Base-by-base conservation (phyloP, 2,329 filamentous ascomycete species). In the Paraconiothyrium sp. region DNA sequence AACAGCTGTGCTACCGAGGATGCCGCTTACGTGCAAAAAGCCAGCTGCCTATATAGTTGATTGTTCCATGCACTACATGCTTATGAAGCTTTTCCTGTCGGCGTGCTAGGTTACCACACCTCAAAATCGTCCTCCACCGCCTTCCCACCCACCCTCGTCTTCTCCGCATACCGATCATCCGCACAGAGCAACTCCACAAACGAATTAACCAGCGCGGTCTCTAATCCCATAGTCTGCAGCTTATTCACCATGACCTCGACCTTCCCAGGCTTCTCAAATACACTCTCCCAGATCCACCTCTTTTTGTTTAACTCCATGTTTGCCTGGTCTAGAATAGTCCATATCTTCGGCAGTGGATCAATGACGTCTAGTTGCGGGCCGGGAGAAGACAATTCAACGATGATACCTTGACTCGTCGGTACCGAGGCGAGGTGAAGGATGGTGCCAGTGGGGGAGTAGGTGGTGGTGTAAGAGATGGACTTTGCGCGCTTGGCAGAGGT, bases 281-380 rank as follows among this genome's bases (percentile, higher is more conserved):
- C 54, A 20, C 30, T 47, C 10, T 56, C 43, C 54, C 54, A 78
- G 13, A 76, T 68, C 47, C 71, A 69, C 64, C 74, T 69, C 59
- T 79, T 79, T 35, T 61, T 60, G 58, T 78, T 73, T 61, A 75
- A 66, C 22, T 66, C 65, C 44, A 76, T 72, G 62, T 68, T 70
- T 7, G 70, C 65, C 30, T 72, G 69, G 22, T 74, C 71, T 3
- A 78, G 58, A 1, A 78, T 71, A 11, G 68, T 61, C 65, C 69
- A 76, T 54, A 75, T 70, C 34, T 56, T 61, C 9, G 71, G 69
- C 5, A 67, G 68, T 1, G 76, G 74, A 47, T 78, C 73, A 9
- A 78, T 13, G 7, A 79, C 58, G 44, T 78, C 72, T 22, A 79
- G 69, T 51, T 76, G 73, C 1, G 76, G 76, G 1, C 68, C 62